Percentiles rank a stretch among this genome's conserved stretches.
Evolutionary conservation across 108 stramenopile genomes (phyloP).

Genomic region (Skeletonema tropicum): DNA sequence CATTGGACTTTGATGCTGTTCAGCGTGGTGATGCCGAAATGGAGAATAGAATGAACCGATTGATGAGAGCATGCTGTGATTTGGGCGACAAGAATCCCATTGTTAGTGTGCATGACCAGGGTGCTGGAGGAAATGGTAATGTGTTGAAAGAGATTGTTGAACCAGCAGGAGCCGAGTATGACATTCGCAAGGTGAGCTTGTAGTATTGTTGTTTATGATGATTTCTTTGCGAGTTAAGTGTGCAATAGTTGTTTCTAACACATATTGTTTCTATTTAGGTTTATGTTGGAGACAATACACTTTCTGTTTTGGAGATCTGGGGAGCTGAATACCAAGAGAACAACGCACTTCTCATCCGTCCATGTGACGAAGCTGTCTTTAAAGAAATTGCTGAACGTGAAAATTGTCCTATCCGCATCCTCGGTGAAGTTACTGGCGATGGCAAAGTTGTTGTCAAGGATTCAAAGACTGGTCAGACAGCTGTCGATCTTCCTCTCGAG

Average conservation of each 20-base stretch:
- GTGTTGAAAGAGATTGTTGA: slow-evolving; percentile 99
- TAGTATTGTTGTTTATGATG: background rate
- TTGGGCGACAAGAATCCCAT: slow-evolving; percentile 96
- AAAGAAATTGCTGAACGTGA: slow-evolving; percentile 90
- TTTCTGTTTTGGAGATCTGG: slow-evolving; percentile 98
- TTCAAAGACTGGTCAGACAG: slow-evolving; percentile 85
- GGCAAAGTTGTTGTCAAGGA: slow-evolving; percentile 94
- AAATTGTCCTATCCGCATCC: slow-evolving; percentile 89
- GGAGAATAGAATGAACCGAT: slow-evolving; percentile 97
- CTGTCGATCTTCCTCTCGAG: slow-evolving; percentile 96
- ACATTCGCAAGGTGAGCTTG: slow-evolving; percentile 88
- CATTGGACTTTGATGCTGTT: slow-evolving; percentile 98
- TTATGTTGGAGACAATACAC: slow-evolving; percentile 92
- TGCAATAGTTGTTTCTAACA: background rate
- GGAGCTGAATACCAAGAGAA: slow-evolving; percentile 99
- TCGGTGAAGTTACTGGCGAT: slow-evolving; percentile 94
- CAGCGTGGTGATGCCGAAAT: slow-evolving; percentile 99
- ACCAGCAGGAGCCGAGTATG: slow-evolving; percentile 95
- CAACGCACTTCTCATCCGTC: slow-evolving; percentile 92
- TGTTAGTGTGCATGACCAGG: slow-evolving; percentile 97
- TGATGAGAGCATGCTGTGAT: slow-evolving; percentile 98
- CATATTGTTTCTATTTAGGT: slow-evolving; percentile 39
- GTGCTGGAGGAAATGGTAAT: slow-evolving; percentile 99
- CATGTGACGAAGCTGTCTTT: slow-evolving; percentile 77
- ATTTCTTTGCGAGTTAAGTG: background rate